These are phyloP conservation scores for Mucor lusitanicus DNA, from an alignment of 371 early-diverging fungal species.

Conservation along the genomic window DNA sequence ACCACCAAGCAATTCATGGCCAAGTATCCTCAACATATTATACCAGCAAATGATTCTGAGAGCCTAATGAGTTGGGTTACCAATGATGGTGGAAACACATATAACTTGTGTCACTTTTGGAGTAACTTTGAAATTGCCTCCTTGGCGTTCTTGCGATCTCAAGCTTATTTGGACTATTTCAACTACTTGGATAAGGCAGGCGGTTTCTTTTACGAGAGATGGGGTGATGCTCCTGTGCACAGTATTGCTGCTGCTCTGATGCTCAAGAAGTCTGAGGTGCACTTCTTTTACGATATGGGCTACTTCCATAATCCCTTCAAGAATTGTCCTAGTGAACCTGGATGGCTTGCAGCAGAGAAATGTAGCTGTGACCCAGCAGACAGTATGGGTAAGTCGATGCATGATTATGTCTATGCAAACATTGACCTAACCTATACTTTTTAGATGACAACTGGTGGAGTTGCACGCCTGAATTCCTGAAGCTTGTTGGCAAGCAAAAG, in stretches of 20 bases:
- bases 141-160: constrained; percentile 77
- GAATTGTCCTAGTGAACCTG: constrained; percentile 71
- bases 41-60: constrained; percentile 33
- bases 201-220: constrained; percentile 94
- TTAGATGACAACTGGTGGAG: constrained; percentile 31
- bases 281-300: constrained; percentile 93
- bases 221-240: constrained; percentile 98
- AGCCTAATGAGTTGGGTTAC: constrained; percentile 37
- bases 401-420: background rate
- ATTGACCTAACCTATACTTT: background rate
- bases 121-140: constrained; percentile 95
- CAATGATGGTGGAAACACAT: constrained; percentile 44
- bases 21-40: constrained; percentile 49
- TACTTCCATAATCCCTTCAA: constrained; percentile 74
- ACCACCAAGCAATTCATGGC: constrained; percentile 55
- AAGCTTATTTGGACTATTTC: constrained; percentile 74
- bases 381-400: constrained; percentile 49
- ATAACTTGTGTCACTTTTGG: constrained; percentile 94
- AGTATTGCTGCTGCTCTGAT: constrained; percentile 88
- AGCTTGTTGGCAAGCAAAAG: constrained; percentile 20
- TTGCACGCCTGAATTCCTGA: constrained; percentile 31
- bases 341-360: constrained; percentile 50
- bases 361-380: constrained; percentile 60
- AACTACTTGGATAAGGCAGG: constrained; percentile 76
- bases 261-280: constrained; percentile 77